Percentiles rank a stretch among this genome's conserved stretches.
These are phyloP conservation scores for Coniochaeta sp. DNA, from an alignment of 2,329 filamentous ascomycete species.

Conservation along the genomic window DNA sequence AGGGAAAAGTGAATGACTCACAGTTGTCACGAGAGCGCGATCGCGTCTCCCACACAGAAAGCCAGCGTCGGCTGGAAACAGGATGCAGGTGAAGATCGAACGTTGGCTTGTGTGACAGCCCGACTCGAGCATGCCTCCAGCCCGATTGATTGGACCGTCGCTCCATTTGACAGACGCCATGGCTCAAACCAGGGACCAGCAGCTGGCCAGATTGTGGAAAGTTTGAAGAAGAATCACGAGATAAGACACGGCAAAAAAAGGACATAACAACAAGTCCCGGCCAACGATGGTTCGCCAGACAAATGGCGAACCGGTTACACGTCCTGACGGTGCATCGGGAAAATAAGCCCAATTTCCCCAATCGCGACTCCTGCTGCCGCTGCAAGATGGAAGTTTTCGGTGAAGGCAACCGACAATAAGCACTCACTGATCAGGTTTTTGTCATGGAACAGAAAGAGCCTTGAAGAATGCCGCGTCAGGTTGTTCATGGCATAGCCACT, in stretches of 20 bases:
- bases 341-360: not conserved
- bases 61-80: not conserved
- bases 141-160: not conserved
- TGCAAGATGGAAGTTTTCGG: not conserved
- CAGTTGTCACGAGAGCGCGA: not conserved
- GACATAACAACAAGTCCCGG: not conserved
- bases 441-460: not conserved
- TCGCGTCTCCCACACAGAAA: not conserved
- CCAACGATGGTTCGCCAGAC: not conserved
- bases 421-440: not conserved
- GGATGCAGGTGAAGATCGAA: not conserved
- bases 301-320: conserved; percentile 2
- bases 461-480: conserved; percentile 1
- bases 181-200: not conserved
- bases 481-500: not conserved
- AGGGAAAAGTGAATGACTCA: not conserved
- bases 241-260: not conserved
- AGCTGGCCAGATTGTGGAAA: not conserved
- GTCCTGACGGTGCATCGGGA: not conserved
- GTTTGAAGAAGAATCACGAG: not conserved
- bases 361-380: not conserved
- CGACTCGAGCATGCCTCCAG: not conserved
- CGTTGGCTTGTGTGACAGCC: not conserved
- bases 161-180: not conserved
- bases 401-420: not conserved